Percentiles rank a stretch among this genome's conserved stretches.
Evolutionary conservation across 2,329 filamentous ascomycete genomes (phyloP).

Genomic region (Cordyceps javanica): DNA sequence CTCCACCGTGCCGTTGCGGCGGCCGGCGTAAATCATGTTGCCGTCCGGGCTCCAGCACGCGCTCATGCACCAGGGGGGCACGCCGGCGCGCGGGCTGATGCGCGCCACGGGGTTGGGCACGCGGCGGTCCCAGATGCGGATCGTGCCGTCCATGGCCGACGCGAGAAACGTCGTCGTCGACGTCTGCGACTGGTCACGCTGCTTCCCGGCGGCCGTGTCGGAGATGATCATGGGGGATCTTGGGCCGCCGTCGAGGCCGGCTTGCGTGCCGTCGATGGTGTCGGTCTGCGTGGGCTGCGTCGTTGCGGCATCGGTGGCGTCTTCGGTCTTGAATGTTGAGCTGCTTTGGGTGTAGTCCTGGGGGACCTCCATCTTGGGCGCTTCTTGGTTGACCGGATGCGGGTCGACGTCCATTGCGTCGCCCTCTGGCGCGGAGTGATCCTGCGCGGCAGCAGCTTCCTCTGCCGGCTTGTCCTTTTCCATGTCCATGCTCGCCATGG

Average conservation of each 20-base stretch:
- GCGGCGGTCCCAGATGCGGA: constrained; percentile 91
- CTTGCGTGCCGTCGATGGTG: background rate
- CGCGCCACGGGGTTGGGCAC: constrained; percentile 70
- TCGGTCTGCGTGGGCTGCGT: constrained; percentile 5
- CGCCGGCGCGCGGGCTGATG: constrained; percentile 65
- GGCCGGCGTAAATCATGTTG: constrained; percentile 88
- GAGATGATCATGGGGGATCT: constrained; percentile 25
- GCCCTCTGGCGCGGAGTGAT: constrained; percentile 16
- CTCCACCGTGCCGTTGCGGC: constrained; percentile 87
- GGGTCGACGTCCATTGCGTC: constrained; percentile 28
- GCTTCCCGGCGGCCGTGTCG: constrained; percentile 27
- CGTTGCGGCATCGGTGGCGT: background rate
- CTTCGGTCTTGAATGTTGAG: background rate
- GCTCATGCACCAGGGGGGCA: constrained; percentile 96
- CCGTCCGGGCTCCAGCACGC: constrained; percentile 95
- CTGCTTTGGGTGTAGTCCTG: background rate
- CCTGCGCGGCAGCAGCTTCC: constrained; percentile 20
- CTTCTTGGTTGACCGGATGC: constrained; percentile 4
- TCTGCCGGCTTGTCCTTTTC: constrained; percentile 19
- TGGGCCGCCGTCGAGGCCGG: constrained; percentile 11
- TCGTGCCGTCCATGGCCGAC: constrained; percentile 76
- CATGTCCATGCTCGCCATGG: constrained; percentile 30
- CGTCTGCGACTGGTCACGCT: constrained; percentile 50
- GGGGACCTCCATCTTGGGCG: background rate
- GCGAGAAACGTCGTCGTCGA: constrained; percentile 81